A percentile compares a stretch with the other conserved stretches of the same genome.
phyloP scores from a whole-genome alignment of 73 alveolate species.

The Paraurostyla sp. region DNA sequence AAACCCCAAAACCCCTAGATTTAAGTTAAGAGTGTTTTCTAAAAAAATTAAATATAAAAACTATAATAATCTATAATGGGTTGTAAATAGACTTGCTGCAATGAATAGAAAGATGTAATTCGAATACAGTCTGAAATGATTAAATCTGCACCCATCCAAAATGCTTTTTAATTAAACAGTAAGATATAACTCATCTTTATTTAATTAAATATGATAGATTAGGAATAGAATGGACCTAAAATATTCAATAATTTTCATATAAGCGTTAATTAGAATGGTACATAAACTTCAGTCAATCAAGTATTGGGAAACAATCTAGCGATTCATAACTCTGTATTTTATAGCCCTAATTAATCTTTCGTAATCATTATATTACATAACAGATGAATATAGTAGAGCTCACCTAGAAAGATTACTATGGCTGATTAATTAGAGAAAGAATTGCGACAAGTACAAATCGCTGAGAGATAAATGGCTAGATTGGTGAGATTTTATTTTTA shows the following conservation, averaged over 20 bases:
- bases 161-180: neutral
- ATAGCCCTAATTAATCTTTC: neutral
- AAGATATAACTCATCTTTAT: no score
- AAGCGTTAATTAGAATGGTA: no score
- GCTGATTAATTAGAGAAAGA: neutral
- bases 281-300: no score
- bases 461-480: slow-evolving; percentile 41
- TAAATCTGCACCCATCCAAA: neutral
- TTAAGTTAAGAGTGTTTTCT: no score
- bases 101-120: neutral
- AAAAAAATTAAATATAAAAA: no score
- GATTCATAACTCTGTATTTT: neutral
- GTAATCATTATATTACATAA: neutral
- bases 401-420: neutral
- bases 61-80: neutral
- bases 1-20: no score
- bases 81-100: neutral
- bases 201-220: no score
- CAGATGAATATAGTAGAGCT: neutral
- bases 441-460: neutral
- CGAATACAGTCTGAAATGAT: neutral
- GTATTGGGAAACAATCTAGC: no score
- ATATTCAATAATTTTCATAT: no score
- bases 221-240: no score
- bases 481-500: neutral